Percentiles rank a stretch among this genome's conserved stretches.
Evolutionary conservation across 164 flowering plant species (phyloP).

Genomic region (Akebia trifoliata): DNA sequence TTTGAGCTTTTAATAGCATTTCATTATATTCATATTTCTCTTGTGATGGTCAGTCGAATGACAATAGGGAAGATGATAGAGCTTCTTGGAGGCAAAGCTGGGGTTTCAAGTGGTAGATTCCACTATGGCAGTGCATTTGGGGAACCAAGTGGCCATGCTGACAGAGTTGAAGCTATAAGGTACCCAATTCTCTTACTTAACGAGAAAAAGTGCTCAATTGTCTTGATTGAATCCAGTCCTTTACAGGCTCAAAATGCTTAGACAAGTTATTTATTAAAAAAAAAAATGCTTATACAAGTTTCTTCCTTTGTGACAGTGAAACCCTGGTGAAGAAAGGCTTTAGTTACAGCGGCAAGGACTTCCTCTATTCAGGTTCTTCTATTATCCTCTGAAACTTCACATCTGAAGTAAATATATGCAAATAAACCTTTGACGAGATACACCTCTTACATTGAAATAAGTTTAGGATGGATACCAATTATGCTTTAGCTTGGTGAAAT

Average conservation of each 20-base stretch:
- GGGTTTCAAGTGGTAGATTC: slow-evolving; percentile 89
- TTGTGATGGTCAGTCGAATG: slow-evolving; percentile 72
- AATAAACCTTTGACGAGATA: neutral
- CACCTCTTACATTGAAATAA: neutral
- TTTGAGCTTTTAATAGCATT: neutral
- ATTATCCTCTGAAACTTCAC: neutral
- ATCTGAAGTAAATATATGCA: neutral
- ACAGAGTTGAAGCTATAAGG: slow-evolving; percentile 91
- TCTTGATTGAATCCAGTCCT: neutral
- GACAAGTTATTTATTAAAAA: too few relatives aligned
- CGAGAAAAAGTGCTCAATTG: slow-evolving; percentile 3
- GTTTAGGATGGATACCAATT: neutral
- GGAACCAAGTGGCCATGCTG: slow-evolving; percentile 98
- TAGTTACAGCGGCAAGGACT: slow-evolving; percentile 89
- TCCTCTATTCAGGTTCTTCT: slow-evolving; percentile 76
- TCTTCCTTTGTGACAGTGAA: slow-evolving; percentile 45
- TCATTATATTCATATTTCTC: neutral
- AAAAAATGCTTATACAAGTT: slow-evolving; percentile 1
- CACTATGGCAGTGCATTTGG: slow-evolving; percentile 99
- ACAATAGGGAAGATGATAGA: slow-evolving; percentile 99
- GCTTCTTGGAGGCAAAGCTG: slow-evolving; percentile 97
- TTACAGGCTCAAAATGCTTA: neutral
- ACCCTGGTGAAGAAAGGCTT: slow-evolving; percentile 88
- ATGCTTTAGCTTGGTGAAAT: slow-evolving; percentile 2
- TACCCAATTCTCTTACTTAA: too few relatives aligned